A percentile compares a stretch with the other conserved stretches of the same genome.
Conservation (phyloP, 352 stramenopile species). For the Elongisporangium prolatum region DNA sequence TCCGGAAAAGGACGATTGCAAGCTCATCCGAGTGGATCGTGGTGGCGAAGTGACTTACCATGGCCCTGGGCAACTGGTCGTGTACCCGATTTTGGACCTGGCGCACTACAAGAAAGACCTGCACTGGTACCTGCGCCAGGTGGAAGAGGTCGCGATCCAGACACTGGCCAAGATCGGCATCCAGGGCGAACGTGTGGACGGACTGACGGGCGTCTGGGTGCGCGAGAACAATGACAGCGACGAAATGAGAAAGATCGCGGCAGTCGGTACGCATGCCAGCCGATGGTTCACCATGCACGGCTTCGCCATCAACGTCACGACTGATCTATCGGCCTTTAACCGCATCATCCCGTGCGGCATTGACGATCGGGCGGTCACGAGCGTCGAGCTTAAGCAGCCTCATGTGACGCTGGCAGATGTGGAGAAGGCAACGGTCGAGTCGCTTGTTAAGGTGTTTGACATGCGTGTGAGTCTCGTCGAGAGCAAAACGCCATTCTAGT, state of each 20-base stretch:
- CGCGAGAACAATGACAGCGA: constrained; percentile 25
- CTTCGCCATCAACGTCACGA: constrained; percentile 95
- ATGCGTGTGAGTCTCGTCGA: constrained; percentile 51
- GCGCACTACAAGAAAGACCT: constrained; percentile 93
- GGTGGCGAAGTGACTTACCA: constrained; percentile 99
- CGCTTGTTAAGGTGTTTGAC: constrained; percentile 66
- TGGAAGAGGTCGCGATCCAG: constrained; percentile 96
- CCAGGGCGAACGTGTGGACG: constrained; percentile 85
- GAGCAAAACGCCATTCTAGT: constrained; percentile 28
- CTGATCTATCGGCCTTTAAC: constrained; percentile 92
- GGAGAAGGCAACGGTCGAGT: constrained; percentile 57
- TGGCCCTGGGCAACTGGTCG: constrained; percentile 96
- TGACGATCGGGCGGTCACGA: constrained; percentile 83
- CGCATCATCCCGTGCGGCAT: constrained; percentile 98
- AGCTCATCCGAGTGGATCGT: constrained; percentile 97
- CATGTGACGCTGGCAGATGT: constrained; percentile 51
- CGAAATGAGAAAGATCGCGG: constrained; percentile 93
- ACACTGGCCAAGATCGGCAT: constrained; percentile 88
- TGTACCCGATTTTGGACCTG: constrained; percentile 97
- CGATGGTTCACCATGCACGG: constrained; percentile 99
- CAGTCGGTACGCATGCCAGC: constrained; percentile 93
- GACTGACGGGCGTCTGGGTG: constrained; percentile 97
- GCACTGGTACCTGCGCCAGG: constrained; percentile 95
- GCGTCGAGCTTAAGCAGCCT: constrained; percentile 53
- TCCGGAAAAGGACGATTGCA: constrained; percentile 48